Conservation (phyloP, 2,329 filamentous ascomycete species). For the Aspergillus sp. region DNA sequence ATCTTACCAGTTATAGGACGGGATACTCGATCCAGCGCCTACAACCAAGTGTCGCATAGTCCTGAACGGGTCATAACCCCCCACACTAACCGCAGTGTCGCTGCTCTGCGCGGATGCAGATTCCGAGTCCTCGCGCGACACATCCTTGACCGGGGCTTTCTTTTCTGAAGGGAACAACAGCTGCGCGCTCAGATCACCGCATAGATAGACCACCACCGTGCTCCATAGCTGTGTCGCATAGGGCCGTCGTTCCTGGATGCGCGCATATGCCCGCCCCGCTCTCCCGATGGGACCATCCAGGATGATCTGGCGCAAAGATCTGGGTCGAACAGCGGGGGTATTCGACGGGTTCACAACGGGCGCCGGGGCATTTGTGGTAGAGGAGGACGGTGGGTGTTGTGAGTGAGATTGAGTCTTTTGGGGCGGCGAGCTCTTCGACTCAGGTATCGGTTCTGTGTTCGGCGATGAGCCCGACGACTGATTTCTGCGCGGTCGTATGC, state of each 20-base stretch:
- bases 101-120: conserved; percentile 23
- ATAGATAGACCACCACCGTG: conserved; percentile 74
- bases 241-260: conserved; percentile 69
- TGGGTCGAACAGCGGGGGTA: conserved; percentile 14
- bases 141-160: conserved; percentile 15
- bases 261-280: conserved; percentile 56
- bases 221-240: conserved; percentile 77
- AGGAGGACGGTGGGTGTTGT: conserved; percentile 5
- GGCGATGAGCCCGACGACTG: conserved; percentile 9
- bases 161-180: conserved; percentile 51
- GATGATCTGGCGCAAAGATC: conserved; percentile 31
- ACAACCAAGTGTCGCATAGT: conserved; percentile 73
- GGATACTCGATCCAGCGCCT: conserved; percentile 70
- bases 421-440: conserved; percentile 3
- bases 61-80: conserved; percentile 65
- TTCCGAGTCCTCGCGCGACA: conserved; percentile 3
- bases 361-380: conserved; percentile 14
- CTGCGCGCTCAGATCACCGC: conserved; percentile 77
- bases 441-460: conserved; percentile 5
- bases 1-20: conserved; percentile 75
- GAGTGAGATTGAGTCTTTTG: conserved; percentile 3
- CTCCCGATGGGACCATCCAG: conserved; percentile 32
- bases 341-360: conserved; percentile 23
- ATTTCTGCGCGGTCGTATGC: conserved; percentile 13
- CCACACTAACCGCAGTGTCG: conserved; percentile 34